These are phyloP conservation scores for Mikania micrantha DNA, from an alignment of 129 eudicot genomes.

Conservation along the genomic window DNA sequence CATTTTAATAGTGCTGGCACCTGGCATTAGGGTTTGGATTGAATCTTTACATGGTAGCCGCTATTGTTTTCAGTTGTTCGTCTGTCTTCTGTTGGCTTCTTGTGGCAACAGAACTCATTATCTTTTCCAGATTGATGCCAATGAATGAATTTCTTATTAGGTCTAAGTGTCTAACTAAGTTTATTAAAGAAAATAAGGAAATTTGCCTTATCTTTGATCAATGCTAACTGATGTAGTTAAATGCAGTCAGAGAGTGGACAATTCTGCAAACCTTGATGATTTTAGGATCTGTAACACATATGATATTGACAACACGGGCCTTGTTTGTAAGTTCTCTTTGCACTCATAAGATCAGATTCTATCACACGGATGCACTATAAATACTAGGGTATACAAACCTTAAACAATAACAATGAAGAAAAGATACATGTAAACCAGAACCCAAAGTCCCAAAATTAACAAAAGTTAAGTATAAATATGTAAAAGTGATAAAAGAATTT, in stretches of 20 bases:
- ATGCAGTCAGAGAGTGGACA: slow-evolving; percentile 80
- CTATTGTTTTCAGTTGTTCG: neutral
- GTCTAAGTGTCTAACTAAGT: no score
- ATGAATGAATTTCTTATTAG: neutral
- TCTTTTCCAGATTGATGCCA: neutral
- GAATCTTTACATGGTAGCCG: neutral
- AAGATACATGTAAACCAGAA: neutral
- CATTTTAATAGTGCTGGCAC: neutral
- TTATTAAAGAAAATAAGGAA: neutral
- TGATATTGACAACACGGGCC: slow-evolving; percentile 94
- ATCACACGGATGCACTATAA: neutral
- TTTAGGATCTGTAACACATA: slow-evolving; percentile 71
- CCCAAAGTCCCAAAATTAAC: neutral
- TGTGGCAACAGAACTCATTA: neutral
- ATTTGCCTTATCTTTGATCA: neutral
- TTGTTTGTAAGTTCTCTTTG: slow-evolving; percentile 70
- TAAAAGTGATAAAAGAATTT: neutral
- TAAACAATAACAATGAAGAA: neutral
- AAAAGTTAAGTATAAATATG: neutral
- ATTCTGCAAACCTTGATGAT: slow-evolving; percentile 53
- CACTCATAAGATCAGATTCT: slow-evolving; percentile 11
- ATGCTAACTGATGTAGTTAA: slow-evolving; percentile 6
- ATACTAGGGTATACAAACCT: neutral
- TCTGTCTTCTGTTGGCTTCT: neutral
- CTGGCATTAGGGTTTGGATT: neutral